A percentile compares a stretch with the other conserved stretches of the same genome.
These are phyloP conservation scores for Clathrospora elynae DNA, from an alignment of 2,329 filamentous ascomycete genomes.

Conservation along the genomic window DNA sequence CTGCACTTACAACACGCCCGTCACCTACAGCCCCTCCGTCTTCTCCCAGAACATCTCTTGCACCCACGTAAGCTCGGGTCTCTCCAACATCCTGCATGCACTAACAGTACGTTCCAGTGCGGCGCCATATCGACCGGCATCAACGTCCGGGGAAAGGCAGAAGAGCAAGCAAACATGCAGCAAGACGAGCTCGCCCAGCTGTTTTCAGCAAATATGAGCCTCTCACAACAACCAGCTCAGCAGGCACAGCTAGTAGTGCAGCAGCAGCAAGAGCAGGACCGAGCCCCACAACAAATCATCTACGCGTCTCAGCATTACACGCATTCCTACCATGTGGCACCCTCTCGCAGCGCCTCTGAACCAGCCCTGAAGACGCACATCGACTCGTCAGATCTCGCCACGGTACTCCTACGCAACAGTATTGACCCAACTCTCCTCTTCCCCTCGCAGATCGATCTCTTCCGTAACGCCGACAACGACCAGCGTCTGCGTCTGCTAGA, in stretches of 20 bases:
- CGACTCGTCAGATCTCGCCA: constrained; percentile 54
- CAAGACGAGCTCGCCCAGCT: constrained; percentile 83
- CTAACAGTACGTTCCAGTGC: constrained; percentile 53
- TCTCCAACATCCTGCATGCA: constrained; percentile 16
- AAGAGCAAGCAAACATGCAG: constrained; percentile 56
- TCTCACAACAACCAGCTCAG: constrained; percentile 58
- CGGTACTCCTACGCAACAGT: constrained; percentile 67
- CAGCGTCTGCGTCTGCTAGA: constrained; percentile 78
- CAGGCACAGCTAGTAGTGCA: constrained; percentile 15
- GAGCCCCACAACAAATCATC: constrained; percentile 57
- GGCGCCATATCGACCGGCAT: constrained; percentile 50
- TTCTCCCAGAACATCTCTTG: constrained; percentile 54
- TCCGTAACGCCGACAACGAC: constrained; percentile 72
- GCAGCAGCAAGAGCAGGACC: constrained; percentile 24
- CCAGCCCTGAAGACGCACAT: constrained; percentile 42
- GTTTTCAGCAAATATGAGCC: constrained; percentile 75
- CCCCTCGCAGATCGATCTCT: constrained; percentile 76
- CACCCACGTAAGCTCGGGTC: constrained; percentile 52
- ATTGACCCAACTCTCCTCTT: constrained; percentile 73
- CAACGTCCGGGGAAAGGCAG: constrained; percentile 47
- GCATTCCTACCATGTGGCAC: constrained; percentile 71
- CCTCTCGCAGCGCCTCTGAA: constrained; percentile 36
- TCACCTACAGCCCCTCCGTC: constrained; percentile 50
- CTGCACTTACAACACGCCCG: constrained; percentile 48
- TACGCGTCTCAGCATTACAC: constrained; percentile 87